phyloP scores from a whole-genome alignment of 176 grass and related monocot species.

The Carex myosuroides region DNA sequence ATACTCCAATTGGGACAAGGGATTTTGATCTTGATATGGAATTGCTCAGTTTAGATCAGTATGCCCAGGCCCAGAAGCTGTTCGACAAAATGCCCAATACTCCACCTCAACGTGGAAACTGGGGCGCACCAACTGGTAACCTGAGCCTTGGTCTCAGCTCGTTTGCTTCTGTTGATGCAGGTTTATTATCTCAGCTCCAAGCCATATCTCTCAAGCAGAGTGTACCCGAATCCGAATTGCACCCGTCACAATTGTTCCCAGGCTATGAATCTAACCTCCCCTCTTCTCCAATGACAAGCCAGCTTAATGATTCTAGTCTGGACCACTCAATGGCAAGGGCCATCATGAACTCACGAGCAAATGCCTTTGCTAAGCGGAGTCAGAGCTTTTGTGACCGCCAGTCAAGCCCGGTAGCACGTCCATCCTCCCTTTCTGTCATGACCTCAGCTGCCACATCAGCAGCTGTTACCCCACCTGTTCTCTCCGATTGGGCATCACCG shows the following conservation, averaged over 20 bases:
- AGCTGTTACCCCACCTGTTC: constrained; percentile 26
- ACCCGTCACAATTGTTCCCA: constrained; percentile 29
- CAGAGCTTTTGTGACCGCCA: constrained; percentile 91
- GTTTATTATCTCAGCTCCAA: constrained; percentile 57
- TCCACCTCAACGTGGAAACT: constrained; percentile 54
- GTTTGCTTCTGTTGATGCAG: constrained; percentile 41
- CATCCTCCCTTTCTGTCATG: constrained; percentile 52
- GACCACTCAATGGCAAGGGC: constrained; percentile 82
- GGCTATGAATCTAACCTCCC: constrained; percentile 36
- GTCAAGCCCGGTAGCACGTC: constrained; percentile 12
- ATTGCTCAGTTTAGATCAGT: constrained; percentile 66
- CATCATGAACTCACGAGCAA: constrained; percentile 78
- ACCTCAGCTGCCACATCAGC: constrained; percentile 32
- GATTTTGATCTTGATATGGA: constrained; percentile 71
- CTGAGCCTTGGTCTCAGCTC: constrained; percentile 37
- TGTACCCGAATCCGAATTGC: constrained; percentile 31
- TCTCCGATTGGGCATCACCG: constrained; percentile 82
- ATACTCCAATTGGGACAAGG: constrained; percentile 48
- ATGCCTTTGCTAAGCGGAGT: constrained; percentile 71
- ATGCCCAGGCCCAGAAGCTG: constrained; percentile 54
- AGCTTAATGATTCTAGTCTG: constrained; percentile 41
- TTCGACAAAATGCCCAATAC: constrained; percentile 62
- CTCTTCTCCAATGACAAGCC: constrained; percentile 43
- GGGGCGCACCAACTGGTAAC: constrained; percentile 29
- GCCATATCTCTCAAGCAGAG: constrained; percentile 53